A percentile compares a stretch with the other conserved stretches of the same genome.
phyloP scores from a whole-genome alignment of 108 stramenopile genomes.

The Stephanodiscus triporus region DNA sequence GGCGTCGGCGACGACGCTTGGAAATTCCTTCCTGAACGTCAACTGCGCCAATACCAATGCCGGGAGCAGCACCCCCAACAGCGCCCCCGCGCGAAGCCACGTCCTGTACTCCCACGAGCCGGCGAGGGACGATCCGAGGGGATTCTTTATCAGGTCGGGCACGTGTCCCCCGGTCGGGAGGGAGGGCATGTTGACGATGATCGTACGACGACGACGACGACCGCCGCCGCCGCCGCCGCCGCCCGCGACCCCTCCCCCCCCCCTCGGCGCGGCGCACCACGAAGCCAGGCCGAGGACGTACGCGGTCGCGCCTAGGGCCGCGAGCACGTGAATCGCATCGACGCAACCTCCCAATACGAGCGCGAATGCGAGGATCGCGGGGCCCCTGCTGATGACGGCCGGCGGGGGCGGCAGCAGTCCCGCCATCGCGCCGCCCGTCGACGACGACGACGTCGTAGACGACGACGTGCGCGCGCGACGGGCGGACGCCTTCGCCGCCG shows the following conservation, averaged over 20 bases:
- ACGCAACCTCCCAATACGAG: slow-evolving; percentile 51
- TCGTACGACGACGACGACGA: no score
- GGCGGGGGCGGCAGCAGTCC: no score
- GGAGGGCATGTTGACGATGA: slow-evolving; percentile 55
- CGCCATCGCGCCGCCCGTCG: neutral
- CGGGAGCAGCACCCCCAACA: slow-evolving; percentile 59
- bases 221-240: no score
- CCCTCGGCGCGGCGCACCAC: slow-evolving; percentile 42
- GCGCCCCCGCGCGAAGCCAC: slow-evolving; percentile 65
- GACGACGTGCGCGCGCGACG: slow-evolving; percentile 10
- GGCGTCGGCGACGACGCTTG: neutral
- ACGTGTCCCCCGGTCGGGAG: slow-evolving; percentile 77
- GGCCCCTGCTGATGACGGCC: slow-evolving; percentile 45
- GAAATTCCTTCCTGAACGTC: slow-evolving; percentile 6
- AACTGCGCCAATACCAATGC: slow-evolving; percentile 23
- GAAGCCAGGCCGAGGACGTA: slow-evolving; percentile 35
- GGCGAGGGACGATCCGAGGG: slow-evolving; percentile 54
- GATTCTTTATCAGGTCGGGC: slow-evolving; percentile 65
- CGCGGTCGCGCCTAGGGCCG: slow-evolving; percentile 40
- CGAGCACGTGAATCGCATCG: slow-evolving; percentile 30
- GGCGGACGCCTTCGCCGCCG: slow-evolving; percentile 22
- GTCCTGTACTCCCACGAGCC: slow-evolving; percentile 47
- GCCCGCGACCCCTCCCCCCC: no score
- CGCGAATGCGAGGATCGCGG: slow-evolving; percentile 36
- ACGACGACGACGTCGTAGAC: neutral